Evolutionary conservation across 345 rosid genomes (phyloP).

Genomic region (Murraya paniculata): DNA sequence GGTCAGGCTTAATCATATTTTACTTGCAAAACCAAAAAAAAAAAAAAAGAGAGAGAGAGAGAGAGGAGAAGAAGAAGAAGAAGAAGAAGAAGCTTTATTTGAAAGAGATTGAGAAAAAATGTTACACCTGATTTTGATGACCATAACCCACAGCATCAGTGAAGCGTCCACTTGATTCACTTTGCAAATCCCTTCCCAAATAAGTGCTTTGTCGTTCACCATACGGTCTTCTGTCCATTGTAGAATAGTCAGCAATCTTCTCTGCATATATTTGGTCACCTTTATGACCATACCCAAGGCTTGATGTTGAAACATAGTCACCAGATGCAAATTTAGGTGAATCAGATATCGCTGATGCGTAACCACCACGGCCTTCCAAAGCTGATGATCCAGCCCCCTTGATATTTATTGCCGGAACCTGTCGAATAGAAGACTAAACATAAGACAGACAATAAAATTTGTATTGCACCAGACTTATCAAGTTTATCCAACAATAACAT

Average conservation of each 20-base stretch:
- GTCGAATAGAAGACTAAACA: neutral
- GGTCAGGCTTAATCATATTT: neutral
- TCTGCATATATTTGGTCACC: constrained; percentile 67
- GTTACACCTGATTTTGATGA: constrained; percentile 75
- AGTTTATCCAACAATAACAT: neutral
- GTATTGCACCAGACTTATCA: neutral
- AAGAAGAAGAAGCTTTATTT: neutral
- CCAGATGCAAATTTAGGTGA: constrained; percentile 79
- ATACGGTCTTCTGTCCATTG: constrained; percentile 71
- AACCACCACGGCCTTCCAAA: constrained; percentile 69
- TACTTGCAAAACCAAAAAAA: neutral
- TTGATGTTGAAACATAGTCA: constrained; percentile 62
- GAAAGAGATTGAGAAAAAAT: constrained; percentile 6
- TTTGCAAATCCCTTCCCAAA: constrained; percentile 70
- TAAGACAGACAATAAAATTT: neutral
- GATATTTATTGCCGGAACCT: constrained; percentile 46
- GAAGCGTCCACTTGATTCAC: constrained; percentile 63
- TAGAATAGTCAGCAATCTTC: constrained; percentile 66
- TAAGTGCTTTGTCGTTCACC: constrained; percentile 66
- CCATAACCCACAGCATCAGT: constrained; percentile 64
- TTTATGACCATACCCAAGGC: constrained; percentile 73
- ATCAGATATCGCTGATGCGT: constrained; percentile 56
- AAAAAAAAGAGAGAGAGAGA: neutral
- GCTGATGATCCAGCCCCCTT: constrained; percentile 52
- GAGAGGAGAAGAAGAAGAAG: neutral